Conservation (phyloP, 2,329 filamentous ascomycete species). For the Coniochaeta prunicola region DNA sequence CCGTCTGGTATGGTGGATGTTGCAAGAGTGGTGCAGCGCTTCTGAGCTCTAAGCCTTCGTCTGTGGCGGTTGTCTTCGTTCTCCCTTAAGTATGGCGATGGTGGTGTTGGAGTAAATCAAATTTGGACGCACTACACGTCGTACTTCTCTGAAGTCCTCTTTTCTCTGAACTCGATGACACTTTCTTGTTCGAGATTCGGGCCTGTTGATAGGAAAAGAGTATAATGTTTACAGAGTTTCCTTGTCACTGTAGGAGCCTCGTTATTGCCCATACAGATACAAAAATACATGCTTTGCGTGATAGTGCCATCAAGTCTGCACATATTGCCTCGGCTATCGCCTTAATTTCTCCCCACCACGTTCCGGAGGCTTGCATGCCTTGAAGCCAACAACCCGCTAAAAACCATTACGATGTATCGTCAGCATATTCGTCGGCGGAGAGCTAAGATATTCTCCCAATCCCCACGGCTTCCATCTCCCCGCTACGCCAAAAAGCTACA, state of each 20-base stretch:
- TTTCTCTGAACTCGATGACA: not conserved
- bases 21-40: not conserved
- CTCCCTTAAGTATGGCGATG: not conserved
- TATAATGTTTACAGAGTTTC: not conserved
- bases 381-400: too few species aligned
- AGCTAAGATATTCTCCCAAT: too few species aligned
- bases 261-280: not conserved
- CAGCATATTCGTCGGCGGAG: too few species aligned
- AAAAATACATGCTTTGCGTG: not conserved
- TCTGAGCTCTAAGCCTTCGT: not conserved
- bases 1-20: not conserved
- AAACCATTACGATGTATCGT: too few species aligned
- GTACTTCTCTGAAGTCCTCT: not conserved
- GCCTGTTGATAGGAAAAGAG: not conserved
- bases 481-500: too few species aligned
- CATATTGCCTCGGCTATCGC: not conserved
- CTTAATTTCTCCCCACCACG: too few species aligned
- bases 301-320: not conserved
- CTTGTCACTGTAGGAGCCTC: not conserved
- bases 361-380: too few species aligned
- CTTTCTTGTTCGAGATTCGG: not conserved
- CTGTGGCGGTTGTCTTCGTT: not conserved
- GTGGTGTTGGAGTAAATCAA: conserved; percentile 1
- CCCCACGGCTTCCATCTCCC: too few species aligned
- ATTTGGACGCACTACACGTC: not conserved